Conservation (phyloP, 2,329 filamentous ascomycete genomes). For the Coniella lustricola region DNA sequence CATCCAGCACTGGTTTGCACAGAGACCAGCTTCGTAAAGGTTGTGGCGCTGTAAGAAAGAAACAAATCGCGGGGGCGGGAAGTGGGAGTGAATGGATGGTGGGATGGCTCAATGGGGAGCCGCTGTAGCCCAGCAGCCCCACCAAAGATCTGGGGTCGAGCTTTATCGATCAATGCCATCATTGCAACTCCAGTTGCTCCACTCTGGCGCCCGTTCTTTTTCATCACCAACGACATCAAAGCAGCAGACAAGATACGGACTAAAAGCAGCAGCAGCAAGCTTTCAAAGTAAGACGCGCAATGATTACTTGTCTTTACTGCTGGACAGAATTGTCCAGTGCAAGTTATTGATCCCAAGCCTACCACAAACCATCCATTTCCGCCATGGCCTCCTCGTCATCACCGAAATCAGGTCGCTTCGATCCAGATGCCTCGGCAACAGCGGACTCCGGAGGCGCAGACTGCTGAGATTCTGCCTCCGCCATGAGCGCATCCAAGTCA, state of each 20-base stretch:
- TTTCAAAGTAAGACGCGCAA: too few relatives aligned
- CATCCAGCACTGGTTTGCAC: not conserved
- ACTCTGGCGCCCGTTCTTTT: too few relatives aligned
- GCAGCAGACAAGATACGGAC: too few relatives aligned
- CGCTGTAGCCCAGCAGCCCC: conserved; percentile 1
- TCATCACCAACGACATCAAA: too few relatives aligned
- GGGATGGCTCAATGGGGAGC: conserved; percentile 10
- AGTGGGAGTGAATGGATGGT: not conserved
- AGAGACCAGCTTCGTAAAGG: not conserved
- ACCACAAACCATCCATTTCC: conserved; percentile 52
- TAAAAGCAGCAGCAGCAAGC: too few relatives aligned
- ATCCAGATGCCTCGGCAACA: not conserved
- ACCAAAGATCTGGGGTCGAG: conserved; percentile 9
- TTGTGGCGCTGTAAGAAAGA: not conserved
- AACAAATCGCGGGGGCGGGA: not conserved
- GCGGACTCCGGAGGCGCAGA: not conserved
- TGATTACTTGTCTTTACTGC: too few relatives aligned
- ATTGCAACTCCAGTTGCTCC: too few relatives aligned
- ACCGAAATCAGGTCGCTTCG: conserved; percentile 35
- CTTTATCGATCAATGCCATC: conserved; percentile 6
- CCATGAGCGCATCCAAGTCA: conserved; percentile 47
- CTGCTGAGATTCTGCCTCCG: conserved; percentile 34
- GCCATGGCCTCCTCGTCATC: conserved; percentile 65
- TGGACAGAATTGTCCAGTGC: not conserved
- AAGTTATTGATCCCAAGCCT: not conserved